Percentiles rank a stretch among this genome's conserved stretches.
Evolutionary conservation across 176 grass and related monocot genomes (phyloP).

Genomic region (Cenchrus americanus): DNA sequence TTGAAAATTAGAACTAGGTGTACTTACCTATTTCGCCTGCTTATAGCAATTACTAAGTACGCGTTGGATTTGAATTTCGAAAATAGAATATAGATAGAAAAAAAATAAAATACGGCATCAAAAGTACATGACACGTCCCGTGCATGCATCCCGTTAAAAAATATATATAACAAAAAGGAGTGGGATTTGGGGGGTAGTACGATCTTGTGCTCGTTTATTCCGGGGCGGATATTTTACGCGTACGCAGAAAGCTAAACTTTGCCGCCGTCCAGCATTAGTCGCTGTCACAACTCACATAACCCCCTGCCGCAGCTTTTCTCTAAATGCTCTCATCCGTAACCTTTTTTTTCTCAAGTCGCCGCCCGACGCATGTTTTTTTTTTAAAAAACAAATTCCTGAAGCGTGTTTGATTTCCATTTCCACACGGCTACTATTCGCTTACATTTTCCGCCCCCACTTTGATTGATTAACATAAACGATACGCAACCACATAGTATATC

Average conservation of each 20-base stretch:
- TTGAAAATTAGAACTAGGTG: not conserved
- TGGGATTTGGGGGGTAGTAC: not conserved
- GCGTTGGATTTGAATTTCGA: not conserved
- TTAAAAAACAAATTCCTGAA: too few species aligned
- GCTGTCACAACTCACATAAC: not conserved
- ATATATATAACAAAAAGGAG: not conserved
- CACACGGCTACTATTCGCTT: not conserved
- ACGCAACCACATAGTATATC: not conserved
- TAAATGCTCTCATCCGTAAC: not conserved
- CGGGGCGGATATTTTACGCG: not conserved
- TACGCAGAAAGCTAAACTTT: not conserved
- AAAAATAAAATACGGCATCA: not conserved
- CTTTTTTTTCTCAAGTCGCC: not conserved
- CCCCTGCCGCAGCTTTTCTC: not conserved
- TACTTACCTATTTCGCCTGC: not conserved
- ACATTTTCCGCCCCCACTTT: not conserved
- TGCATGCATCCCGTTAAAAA: not conserved
- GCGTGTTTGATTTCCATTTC: too few species aligned
- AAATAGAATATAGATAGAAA: not conserved
- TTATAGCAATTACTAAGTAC: not conserved
- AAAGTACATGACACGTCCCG: not conserved
- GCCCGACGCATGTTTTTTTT: not conserved
- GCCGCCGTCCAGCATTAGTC: not conserved
- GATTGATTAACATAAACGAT: not conserved
- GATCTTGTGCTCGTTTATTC: not conserved